Evolutionary conservation across 768 basidiomycete genomes (phyloP).

Genomic region (Russula earlei): DNA sequence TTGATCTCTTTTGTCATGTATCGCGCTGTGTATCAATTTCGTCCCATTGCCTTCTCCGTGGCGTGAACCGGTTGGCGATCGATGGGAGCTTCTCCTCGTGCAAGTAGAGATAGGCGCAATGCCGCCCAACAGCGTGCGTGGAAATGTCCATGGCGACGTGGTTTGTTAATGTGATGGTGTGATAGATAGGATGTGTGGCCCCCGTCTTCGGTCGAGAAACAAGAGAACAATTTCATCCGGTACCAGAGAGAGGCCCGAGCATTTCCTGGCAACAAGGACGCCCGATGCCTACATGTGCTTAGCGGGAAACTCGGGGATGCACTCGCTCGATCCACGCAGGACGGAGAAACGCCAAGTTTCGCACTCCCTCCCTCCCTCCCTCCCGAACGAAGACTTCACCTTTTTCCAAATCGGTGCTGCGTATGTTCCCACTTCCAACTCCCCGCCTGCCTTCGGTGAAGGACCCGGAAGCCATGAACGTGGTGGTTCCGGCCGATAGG

Average conservation of each 20-base stretch:
- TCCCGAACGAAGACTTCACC: background rate
- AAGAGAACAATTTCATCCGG: too few relatives aligned
- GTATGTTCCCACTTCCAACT: background rate
- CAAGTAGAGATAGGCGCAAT: background rate
- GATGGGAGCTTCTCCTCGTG: background rate
- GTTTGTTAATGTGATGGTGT: background rate
- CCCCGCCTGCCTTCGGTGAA: background rate
- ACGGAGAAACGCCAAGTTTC: too few relatives aligned
- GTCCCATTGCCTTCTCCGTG: background rate
- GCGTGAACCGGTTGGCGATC: background rate
- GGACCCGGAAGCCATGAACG: background rate
- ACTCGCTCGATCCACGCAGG: too few relatives aligned
- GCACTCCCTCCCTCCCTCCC: background rate
- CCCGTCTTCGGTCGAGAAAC: background rate
- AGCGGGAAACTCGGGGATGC: background rate
- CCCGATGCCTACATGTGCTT: background rate
- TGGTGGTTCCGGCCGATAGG: background rate
- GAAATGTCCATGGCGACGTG: background rate
- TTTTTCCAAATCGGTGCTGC: too few relatives aligned
- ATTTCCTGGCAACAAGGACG: background rate
- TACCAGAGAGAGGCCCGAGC: background rate
- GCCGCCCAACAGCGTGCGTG: background rate
- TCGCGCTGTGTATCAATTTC: background rate
- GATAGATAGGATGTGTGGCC: too few relatives aligned
- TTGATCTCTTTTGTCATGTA: background rate